Percentiles rank a stretch among this genome's conserved stretches.
Evolutionary conservation across 2,329 filamentous ascomycete species (phyloP).

Genomic region (Ceratocystis destructans): DNA sequence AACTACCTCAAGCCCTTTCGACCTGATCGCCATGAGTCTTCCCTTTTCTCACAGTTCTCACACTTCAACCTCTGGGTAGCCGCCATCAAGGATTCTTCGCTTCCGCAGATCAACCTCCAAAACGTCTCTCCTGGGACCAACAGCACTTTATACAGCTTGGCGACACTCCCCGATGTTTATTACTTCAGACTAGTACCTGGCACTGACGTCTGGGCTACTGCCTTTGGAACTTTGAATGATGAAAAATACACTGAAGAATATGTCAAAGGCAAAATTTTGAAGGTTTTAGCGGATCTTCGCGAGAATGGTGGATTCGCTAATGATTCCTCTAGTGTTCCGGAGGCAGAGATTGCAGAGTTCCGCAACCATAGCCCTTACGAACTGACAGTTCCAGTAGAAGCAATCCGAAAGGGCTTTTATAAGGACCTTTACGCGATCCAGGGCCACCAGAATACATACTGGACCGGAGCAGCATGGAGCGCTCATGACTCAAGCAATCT

Average conservation of each 20-base stretch:
- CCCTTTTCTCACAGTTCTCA: conserved; percentile 10
- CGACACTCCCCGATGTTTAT: neutral
- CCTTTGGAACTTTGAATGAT: conserved; percentile 18
- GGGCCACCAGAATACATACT: conserved; percentile 28
- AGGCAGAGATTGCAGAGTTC: conserved; percentile 24
- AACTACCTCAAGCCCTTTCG: conserved; percentile 20
- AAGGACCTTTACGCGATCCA: conserved; percentile 26
- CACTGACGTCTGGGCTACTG: conserved; percentile 4
- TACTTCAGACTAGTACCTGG: conserved; percentile 3
- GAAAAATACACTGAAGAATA: conserved; percentile 18
- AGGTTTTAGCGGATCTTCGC: conserved; percentile 14
- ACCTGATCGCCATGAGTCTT: conserved; percentile 19
- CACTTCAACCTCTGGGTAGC: conserved; percentile 9
- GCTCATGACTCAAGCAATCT: conserved; percentile 21
- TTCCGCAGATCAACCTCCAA: conserved; percentile 3
- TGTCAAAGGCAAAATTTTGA: conserved; percentile 19
- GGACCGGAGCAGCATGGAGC: conserved; percentile 25
- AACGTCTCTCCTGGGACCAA: conserved; percentile 14
- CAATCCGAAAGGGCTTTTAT: conserved; percentile 27
- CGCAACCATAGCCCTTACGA: conserved; percentile 25
- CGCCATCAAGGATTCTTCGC: conserved; percentile 2
- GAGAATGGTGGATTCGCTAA: conserved; percentile 9
- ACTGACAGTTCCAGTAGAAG: conserved; percentile 23
- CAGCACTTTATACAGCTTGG: conserved; percentile 15
- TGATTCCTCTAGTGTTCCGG: neutral